These are phyloP conservation scores for Agrocybe praecox DNA, from an alignment of 768 basidiomycete species.

Conservation along the genomic window DNA sequence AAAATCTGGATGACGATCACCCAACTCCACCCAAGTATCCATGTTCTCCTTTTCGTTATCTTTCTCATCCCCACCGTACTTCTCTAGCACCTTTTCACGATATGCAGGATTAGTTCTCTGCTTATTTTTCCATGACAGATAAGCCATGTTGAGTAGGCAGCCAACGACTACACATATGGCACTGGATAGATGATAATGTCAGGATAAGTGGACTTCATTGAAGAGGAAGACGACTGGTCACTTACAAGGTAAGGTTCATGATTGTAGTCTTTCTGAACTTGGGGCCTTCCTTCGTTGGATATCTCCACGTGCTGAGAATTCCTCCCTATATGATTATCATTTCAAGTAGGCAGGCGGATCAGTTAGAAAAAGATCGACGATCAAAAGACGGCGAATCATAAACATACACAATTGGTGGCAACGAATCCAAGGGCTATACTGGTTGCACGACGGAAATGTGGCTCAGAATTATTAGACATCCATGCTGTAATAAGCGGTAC, in stretches of 20 bases:
- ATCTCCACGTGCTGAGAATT: constrained; percentile 42
- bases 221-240: neutral
- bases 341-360: neutral
- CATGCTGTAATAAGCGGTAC: constrained; percentile 35
- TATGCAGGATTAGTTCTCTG: neutral
- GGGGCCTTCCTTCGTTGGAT: constrained; percentile 39
- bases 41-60: constrained; percentile 22
- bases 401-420: constrained; percentile 34
- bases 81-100: constrained; percentile 29
- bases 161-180: neutral
- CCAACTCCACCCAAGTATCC: constrained; percentile 35
- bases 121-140: neutral
- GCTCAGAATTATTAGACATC: constrained; percentile 41
- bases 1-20: constrained; percentile 40
- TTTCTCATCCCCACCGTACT: constrained; percentile 28
- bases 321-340: constrained; percentile 29
- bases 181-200: neutral
- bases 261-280: constrained; percentile 36
- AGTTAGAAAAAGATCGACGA: neutral
- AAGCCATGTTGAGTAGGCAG: constrained; percentile 22
- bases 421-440: constrained; percentile 37
- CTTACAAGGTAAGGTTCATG: constrained; percentile 38
- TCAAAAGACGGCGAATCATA: constrained; percentile 9
- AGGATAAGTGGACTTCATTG: neutral
- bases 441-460: constrained; percentile 37